Evolutionary conservation across 352 stramenopile genomes (phyloP).

Genomic region (Pythium guiyangense): DNA sequence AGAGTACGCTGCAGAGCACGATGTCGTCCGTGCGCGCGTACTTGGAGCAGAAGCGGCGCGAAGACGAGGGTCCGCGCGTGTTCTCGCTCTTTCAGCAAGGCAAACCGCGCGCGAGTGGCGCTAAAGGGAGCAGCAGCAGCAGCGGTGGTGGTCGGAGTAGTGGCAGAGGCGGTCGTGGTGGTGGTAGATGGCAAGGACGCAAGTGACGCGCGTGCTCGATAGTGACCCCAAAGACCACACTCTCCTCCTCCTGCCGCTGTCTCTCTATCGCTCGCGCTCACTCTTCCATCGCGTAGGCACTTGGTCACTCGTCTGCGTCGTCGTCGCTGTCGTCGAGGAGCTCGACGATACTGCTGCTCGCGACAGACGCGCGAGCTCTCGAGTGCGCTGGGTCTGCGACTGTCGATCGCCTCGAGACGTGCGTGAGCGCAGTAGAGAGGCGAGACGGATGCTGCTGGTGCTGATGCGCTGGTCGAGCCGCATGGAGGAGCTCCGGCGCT

Average conservation of each 20-base stretch:
- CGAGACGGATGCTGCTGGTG: not conserved
- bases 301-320: constrained; percentile 10
- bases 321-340: constrained; percentile 20
- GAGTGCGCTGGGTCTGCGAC: not conserved
- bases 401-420: not conserved
- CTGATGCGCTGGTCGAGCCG: no score
- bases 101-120: constrained; percentile 1
- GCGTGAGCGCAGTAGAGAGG: not conserved
- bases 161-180: not conserved
- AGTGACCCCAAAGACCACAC: not conserved
- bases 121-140: not conserved
- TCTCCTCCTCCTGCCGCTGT: not conserved
- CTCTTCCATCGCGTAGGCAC: not conserved
- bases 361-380: not conserved
- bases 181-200: not conserved
- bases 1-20: constrained; percentile 14
- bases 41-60: constrained; percentile 19
- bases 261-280: no score
- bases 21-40: constrained; percentile 29
- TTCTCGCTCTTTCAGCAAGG: constrained; percentile 16
- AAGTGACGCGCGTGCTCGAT: not conserved
- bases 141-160: not conserved
- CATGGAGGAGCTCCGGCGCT: no score
- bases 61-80: constrained; percentile 6
- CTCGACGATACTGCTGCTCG: constrained; percentile 4